A percentile compares a stretch with the other conserved stretches of the same genome.
These are phyloP conservation scores for Diplogelasinospora grovesii DNA, from an alignment of 495 filamentous ascomycete genomes.

Conservation along the genomic window DNA sequence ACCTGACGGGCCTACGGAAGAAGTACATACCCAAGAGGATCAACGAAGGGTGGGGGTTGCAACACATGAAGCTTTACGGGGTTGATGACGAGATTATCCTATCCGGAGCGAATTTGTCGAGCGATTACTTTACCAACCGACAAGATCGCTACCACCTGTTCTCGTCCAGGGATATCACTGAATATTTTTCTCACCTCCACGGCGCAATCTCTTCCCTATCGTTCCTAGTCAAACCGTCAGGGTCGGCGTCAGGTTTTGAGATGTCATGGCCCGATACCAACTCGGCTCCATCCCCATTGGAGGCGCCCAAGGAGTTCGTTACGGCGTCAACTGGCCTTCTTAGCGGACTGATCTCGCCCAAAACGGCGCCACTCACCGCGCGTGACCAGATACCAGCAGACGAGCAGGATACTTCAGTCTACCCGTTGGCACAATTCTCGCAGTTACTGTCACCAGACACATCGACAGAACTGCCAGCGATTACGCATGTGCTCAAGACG, in stretches of 20 bases:
- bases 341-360: conserved; percentile 51
- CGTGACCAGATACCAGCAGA: conserved; percentile 11
- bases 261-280: conserved; percentile 77
- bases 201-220: conserved; percentile 70
- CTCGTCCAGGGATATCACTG: conserved; percentile 64
- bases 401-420: conserved; percentile 63
- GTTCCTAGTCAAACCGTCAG: conserved; percentile 64
- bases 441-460: conserved; percentile 70
- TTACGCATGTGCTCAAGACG: conserved; percentile 64
- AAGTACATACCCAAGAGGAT: conserved; percentile 76
- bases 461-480: conserved; percentile 80
- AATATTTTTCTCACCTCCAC: conserved; percentile 77
- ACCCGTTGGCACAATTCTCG: conserved; percentile 79
- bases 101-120: conserved; percentile 88
- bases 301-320: conserved; percentile 61
- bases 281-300: conserved; percentile 61
- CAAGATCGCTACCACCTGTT: conserved; percentile 95
- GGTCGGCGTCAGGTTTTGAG: conserved; percentile 55
- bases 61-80: conserved; percentile 99
- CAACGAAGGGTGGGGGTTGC: conserved; percentile 97
- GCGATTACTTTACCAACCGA: conserved; percentile 93
- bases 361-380: conserved; percentile 14
- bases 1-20: conserved; percentile 82
- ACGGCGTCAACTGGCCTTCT: conserved; percentile 59
- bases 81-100: conserved; percentile 94